Evolutionary conservation across 352 stramenopile genomes (phyloP), one percentile per base, ranked within the genome.

Genomic region (Aphanomyces euteiches): DNA sequence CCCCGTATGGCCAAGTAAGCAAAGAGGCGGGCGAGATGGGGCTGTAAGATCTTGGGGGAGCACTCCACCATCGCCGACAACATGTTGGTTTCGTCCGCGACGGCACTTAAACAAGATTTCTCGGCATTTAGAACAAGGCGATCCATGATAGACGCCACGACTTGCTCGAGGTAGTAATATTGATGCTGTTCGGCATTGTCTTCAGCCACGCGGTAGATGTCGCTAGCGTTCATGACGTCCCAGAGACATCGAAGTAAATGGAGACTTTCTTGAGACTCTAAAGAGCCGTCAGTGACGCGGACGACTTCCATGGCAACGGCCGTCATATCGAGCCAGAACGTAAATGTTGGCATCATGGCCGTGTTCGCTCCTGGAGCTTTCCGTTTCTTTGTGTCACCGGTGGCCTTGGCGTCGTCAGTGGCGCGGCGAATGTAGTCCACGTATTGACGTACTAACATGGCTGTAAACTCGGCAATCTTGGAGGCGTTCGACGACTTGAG

Each of bases 141-240:
- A 34, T 66, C 67, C 21, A 86, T 63, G 45, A 92, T 88, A 4
- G 76, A 78, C n/a, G 75, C 69, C 34, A 93, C 74, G 48, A 93
- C 82, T 6, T 73, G 84, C 72, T 95, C 82, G 81, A 95, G 90
- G 41, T 83, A 87, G 47, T 80, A 63, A 68, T 92, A 92, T 66
- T 95, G 86, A 48, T 88, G 78, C 6, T 87, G 86, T 15, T 90
- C 82, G 47, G 90, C 79, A 0, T 85, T 93, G 74, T 95, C 88
- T 77, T 95, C 88, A 0, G 88, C 92, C 53, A 94, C 81, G 37
- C 88, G 86, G 72, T 95, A 95, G 39, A 95, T 77, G 48, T 95
- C 88, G 7, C 75, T 76, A 15, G 82, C 79, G 66, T 80, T 87
- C 48, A 95, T 72, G 40, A 75, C 84, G 47, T 75, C 71, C 53